Conservation (phyloP, 805 yeast genomes). For the Candida gorgasii region DNA sequence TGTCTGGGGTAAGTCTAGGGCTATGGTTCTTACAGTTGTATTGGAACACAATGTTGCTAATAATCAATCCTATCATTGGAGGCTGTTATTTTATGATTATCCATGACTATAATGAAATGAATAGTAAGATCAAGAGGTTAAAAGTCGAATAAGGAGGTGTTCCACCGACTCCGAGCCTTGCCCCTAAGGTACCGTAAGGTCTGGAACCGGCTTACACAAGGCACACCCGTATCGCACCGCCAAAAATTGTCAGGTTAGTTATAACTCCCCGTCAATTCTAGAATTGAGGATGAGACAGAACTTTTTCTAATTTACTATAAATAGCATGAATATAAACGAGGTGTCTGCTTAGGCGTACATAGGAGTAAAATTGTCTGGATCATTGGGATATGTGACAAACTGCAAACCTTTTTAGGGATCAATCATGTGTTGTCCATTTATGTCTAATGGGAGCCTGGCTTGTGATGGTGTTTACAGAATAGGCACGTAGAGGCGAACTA, state of each 20-base stretch:
- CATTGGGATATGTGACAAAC: background rate
- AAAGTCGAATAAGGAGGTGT: background rate
- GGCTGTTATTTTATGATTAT: slow-evolving; percentile 3
- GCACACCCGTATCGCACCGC: background rate
- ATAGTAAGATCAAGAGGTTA: slow-evolving; percentile 3
- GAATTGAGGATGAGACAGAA: background rate
- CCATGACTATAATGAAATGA: slow-evolving; percentile 2
- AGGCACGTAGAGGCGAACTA: no score
- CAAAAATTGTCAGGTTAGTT: background rate
- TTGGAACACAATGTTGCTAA: slow-evolving; percentile 1
- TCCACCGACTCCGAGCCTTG: background rate
- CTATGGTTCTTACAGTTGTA: slow-evolving; percentile 1
- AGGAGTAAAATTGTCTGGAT: no score
- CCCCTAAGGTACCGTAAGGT: background rate
- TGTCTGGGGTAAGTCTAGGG: background rate
- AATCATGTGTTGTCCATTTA: no score
- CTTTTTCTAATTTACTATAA: no score
- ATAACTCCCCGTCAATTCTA: background rate
- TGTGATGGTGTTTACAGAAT: no score
- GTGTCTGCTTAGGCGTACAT: no score
- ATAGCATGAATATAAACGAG: no score
- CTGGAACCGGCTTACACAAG: background rate
- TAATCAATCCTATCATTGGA: slow-evolving; percentile 4
- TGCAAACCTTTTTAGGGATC: no score
- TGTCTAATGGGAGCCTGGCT: no score